Conservation (phyloP, 805 yeast species). For the Candida chauliodis region DNA sequence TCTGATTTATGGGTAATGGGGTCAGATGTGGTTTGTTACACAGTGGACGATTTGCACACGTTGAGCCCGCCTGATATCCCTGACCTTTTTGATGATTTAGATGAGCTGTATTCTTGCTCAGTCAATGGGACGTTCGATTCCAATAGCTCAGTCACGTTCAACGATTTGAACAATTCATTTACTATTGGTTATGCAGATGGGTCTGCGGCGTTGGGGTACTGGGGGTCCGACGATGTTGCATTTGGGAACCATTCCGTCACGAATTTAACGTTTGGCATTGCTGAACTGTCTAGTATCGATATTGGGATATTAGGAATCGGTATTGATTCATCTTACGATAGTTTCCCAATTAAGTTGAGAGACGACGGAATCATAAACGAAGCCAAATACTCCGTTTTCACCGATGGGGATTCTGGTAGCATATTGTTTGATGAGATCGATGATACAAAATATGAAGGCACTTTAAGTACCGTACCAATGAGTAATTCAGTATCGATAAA, state of each 20-base stretch:
- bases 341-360: constrained; percentile 30
- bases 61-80: background rate
- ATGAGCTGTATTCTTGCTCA: constrained; percentile 19
- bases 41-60: constrained; percentile 2
- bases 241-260: constrained; percentile 11
- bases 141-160: constrained; percentile 28
- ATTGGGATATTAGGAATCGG: constrained; percentile 26
- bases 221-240: constrained; percentile 30
- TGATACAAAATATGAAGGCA: constrained; percentile 23
- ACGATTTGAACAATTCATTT: constrained; percentile 1
- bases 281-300: constrained; percentile 13
- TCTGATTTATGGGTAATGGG: constrained; percentile 20
- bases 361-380: constrained; percentile 29
- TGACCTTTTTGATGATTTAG: constrained; percentile 6
- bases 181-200: constrained; percentile 42
- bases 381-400: constrained; percentile 30
- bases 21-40: constrained; percentile 10
- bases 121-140: constrained; percentile 38
- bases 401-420: constrained; percentile 20
- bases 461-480: constrained; percentile 18
- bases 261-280: constrained; percentile 13
- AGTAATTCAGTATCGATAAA: background rate
- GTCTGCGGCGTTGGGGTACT: constrained; percentile 47
- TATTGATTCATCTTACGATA: constrained; percentile 19
- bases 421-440: constrained; percentile 28